Conservation (phyloP, 169 alveolate genomes). For the Sarcocystis neurona region DNA sequence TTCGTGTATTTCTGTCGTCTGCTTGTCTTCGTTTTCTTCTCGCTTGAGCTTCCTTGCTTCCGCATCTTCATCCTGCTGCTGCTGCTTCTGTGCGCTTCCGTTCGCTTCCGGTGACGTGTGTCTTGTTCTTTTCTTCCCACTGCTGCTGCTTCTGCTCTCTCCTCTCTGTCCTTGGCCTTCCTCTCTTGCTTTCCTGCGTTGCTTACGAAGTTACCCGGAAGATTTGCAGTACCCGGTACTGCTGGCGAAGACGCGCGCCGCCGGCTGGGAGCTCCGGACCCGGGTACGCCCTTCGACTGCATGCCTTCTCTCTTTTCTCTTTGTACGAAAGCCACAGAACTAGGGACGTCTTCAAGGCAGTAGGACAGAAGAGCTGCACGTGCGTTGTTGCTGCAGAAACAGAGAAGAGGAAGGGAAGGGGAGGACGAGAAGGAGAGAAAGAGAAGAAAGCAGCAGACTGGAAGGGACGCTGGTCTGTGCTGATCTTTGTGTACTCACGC, state of each 20-base stretch:
- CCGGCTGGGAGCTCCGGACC: slow-evolving; percentile 79
- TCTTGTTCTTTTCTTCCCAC: no score
- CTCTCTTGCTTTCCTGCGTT: neutral
- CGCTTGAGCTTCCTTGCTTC: neutral
- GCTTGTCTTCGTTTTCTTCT: neutral
- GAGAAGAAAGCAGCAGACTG: no score
- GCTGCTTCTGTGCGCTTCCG: neutral
- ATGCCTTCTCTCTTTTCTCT: no score
- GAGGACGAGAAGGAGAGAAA: no score
- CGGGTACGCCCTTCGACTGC: slow-evolving; percentile 28
- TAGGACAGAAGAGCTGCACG: no score
- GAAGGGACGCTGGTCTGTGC: no score
- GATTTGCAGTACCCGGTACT: slow-evolving; percentile 77
- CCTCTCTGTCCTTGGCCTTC: neutral
- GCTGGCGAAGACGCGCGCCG: slow-evolving; percentile 70
- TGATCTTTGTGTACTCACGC: no score
- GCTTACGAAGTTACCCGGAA: slow-evolving; percentile 7
- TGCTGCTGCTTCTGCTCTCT: neutral
- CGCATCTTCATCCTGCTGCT: neutral
- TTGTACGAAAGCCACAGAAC: no score
- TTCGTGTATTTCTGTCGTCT: no score
- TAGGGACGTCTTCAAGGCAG: no score
- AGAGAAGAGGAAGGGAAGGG: no score
- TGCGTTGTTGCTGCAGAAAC: no score
- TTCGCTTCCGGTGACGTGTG: neutral